Evolutionary conservation across 208 protist species (phyloP).

Genomic region (Crithidia acanthocephali): DNA sequence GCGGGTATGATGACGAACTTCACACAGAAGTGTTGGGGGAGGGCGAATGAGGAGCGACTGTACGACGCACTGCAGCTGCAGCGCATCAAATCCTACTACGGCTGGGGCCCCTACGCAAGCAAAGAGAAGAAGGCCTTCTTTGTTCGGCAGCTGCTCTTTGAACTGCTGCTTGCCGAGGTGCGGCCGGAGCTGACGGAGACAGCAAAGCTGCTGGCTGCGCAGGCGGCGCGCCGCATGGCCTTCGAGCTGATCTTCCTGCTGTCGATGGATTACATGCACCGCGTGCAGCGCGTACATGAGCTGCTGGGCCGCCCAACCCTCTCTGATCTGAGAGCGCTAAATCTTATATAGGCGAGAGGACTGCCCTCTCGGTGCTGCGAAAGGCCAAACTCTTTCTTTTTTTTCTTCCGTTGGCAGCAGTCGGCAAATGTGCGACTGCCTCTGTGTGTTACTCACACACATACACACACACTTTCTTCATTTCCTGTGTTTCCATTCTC

Average conservation of each 20-base stretch:
- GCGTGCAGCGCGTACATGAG: slow-evolving; percentile 74
- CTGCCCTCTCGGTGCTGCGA: too few relatives aligned
- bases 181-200: slow-evolving; percentile 64
- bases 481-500: too few relatives aligned
- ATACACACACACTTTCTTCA: too few relatives aligned
- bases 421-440: too few relatives aligned
- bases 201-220: slow-evolving; percentile 59
- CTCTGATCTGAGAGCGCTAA: slow-evolving; percentile 60
- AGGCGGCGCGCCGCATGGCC: slow-evolving; percentile 67
- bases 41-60: slow-evolving; percentile 83
- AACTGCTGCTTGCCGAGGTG: slow-evolving; percentile 68
- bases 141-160: slow-evolving; percentile 79
- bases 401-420: not conserved
- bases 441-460: too few relatives aligned
- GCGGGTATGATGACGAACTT: slow-evolving; percentile 92
- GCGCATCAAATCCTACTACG: slow-evolving; percentile 75
- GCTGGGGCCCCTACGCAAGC: slow-evolving; percentile 77
- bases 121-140: slow-evolving; percentile 90
- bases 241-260: slow-evolving; percentile 90
- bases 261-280: slow-evolving; percentile 90
- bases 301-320: slow-evolving; percentile 67
- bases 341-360: too few relatives aligned
- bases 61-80: slow-evolving; percentile 85
- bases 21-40: slow-evolving; percentile 92
- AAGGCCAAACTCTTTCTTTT: not conserved